Evolutionary conservation across 208 protist genomes (phyloP).

Genomic region (Novymonas esmeraldas): DNA sequence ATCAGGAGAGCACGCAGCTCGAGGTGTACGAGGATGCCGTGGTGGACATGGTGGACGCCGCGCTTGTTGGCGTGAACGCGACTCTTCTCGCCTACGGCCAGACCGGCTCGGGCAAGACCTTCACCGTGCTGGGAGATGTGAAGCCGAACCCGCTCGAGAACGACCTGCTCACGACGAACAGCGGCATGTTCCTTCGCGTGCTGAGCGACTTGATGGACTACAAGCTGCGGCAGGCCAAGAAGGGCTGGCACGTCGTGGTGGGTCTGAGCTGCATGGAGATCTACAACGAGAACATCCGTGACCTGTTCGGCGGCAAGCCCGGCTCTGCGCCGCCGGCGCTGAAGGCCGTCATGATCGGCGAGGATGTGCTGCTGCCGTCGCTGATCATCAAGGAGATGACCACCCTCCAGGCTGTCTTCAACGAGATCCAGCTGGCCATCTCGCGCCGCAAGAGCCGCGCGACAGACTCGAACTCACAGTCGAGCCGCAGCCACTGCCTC

Average conservation of each 20-base stretch:
- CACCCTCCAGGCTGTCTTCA: constrained; percentile 66
- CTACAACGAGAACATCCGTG: constrained; percentile 88
- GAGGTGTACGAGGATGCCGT: constrained; percentile 92
- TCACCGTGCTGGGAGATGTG: constrained; percentile 80
- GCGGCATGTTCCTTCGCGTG: constrained; percentile 90
- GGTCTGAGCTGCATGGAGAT: constrained; percentile 88
- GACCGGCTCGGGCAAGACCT: constrained; percentile 93
- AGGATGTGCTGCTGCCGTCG: constrained; percentile 68
- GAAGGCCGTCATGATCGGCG: constrained; percentile 82
- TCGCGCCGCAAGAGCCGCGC: constrained; percentile 67
- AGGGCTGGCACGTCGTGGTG: constrained; percentile 80
- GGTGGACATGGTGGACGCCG: constrained; percentile 78
- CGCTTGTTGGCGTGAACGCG: constrained; percentile 80
- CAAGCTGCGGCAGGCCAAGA: constrained; percentile 50
- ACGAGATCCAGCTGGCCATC: constrained; percentile 77
- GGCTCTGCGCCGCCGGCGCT: constrained; percentile 55
- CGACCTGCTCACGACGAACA: constrained; percentile 74
- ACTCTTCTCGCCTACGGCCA: constrained; percentile 91
- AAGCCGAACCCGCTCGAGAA: constrained; percentile 67
- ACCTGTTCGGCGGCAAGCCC: constrained; percentile 71
- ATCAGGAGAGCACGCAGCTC: constrained; percentile 82
- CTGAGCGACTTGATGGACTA: constrained; percentile 86
- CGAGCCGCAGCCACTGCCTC: constrained; percentile 91
- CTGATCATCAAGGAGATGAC: constrained; percentile 72
- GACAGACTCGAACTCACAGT: constrained; percentile 86